Conservation (phyloP, 2,329 filamentous ascomycete species). For the Fusarium penzigii region DNA sequence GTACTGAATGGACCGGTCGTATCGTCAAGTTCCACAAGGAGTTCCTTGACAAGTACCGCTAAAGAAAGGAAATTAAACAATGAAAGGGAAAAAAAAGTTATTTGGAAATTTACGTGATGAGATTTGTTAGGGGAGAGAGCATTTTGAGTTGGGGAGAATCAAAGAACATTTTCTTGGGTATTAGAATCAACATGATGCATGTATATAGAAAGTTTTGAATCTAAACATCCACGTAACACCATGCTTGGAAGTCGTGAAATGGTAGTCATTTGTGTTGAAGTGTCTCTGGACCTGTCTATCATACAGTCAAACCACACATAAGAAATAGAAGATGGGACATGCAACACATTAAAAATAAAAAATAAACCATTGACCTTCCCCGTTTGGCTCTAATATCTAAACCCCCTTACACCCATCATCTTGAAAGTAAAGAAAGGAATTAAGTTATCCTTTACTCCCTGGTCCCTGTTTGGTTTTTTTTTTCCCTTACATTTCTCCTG, state of each 20-base stretch:
- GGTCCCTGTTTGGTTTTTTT: no score
- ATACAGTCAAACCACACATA: neutral
- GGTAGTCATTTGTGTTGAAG: no score
- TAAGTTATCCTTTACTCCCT: neutral
- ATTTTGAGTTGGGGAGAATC: neutral
- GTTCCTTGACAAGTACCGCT: conserved; percentile 82
- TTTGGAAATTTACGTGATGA: neutral
- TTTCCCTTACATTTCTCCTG: neutral
- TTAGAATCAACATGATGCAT: neutral
- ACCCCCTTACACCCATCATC: neutral
- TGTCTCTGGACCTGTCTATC: neutral
- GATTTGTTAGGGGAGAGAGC: neutral
- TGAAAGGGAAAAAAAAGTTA: neutral
- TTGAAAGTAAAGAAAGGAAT: neutral
- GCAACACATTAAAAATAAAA: neutral
- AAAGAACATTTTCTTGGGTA: no score
- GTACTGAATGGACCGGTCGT: conserved; percentile 88
- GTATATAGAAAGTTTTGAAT: neutral
- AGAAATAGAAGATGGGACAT: neutral
- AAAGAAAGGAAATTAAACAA: conserved; percentile 11
- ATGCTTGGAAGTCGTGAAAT: neutral
- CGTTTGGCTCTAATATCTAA: neutral
- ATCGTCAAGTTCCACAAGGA: conserved; percentile 88
- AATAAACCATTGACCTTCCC: neutral
- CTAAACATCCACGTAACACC: neutral